These are phyloP conservation scores for Candida sonorensis DNA, from an alignment of 805 yeast species.

Conservation along the genomic window DNA sequence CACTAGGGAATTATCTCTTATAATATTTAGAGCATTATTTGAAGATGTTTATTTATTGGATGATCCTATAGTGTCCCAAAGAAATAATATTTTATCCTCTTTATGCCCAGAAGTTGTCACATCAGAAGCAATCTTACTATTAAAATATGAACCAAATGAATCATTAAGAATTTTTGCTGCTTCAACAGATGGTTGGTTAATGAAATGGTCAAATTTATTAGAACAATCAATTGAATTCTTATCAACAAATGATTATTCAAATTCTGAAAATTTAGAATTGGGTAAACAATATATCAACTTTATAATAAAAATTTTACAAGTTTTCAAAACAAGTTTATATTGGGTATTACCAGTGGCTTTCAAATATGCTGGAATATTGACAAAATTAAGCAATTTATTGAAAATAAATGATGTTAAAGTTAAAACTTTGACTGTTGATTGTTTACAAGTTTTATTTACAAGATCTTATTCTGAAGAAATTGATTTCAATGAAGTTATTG, in stretches of 20 bases:
- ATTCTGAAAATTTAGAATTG: too few species aligned
- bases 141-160: constrained; percentile 60
- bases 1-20: constrained; percentile 69
- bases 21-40: constrained; percentile 77
- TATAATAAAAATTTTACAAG: constrained; percentile 64
- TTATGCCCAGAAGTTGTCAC: constrained; percentile 80
- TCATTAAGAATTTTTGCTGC: constrained; percentile 59
- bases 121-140: constrained; percentile 55
- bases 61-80: constrained; percentile 80
- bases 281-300: constrained; percentile 26
- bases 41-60: constrained; percentile 91
- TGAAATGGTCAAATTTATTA: constrained; percentile 58
- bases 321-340: constrained; percentile 82
- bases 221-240: constrained; percentile 35
- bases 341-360: constrained; percentile 84
- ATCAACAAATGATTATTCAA: constrained; percentile 3
- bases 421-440: constrained; percentile 81
- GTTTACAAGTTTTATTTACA: constrained; percentile 82
- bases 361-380: constrained; percentile 56
- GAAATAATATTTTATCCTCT: constrained; percentile 72
- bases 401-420: constrained; percentile 53
- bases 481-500: constrained; percentile 75
- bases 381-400: constrained; percentile 54
- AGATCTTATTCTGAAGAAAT: constrained; percentile 58
- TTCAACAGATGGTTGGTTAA: constrained; percentile 80